Base-by-base conservation (phyloP, 345 rosid species). In the Populus pruinosa region DNA sequence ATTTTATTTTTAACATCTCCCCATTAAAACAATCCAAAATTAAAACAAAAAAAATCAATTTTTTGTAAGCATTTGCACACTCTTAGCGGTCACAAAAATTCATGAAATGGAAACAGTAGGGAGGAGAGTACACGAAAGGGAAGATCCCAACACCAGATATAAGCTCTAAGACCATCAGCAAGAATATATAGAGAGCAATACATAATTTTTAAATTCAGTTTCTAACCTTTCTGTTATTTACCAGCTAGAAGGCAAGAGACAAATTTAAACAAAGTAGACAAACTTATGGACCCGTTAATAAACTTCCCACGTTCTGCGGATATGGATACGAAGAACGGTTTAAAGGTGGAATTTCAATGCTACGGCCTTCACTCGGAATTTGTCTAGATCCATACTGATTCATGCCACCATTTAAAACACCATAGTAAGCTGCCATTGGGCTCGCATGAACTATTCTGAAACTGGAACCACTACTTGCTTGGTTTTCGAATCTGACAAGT, bases 241-340 rank as follows among this genome's bases (percentile, higher is more conserved):
- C 79, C 73, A 69, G 78, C 78, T 27, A 21, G 13, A 69, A 21
- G 50, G 21, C 67, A 67, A 71, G 63, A n/a, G 21, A 44, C 59
- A 75, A 70, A 31, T 12, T 73, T 49, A 55, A 83, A 71, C 70
- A 35, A 35, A 36, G 14, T 35, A 59, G 67, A 73, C 73, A 77
- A 67, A 55, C 47, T 85, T 84, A 91, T 0, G 97, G 97, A 85
- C 97, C 99, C 0, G 88, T 86, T 69, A 92, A 80, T 87, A 93
- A 77, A 87, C 99, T 88, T 83, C 93, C 93, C 76, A 89, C 72
- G 81, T 82, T 92, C 79, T 86, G 94, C 25, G 93, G 92, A 83
- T 88, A 93, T 3, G 91, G 90, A 71, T 89, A 87, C 72, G 96
- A 81, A n/a, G 98, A 87, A 79, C 83, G 89, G 83, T 75, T 87